phyloP scores from a whole-genome alignment of 2,329 filamentous ascomycete genomes.

The Ophiocordyceps sinensis region DNA sequence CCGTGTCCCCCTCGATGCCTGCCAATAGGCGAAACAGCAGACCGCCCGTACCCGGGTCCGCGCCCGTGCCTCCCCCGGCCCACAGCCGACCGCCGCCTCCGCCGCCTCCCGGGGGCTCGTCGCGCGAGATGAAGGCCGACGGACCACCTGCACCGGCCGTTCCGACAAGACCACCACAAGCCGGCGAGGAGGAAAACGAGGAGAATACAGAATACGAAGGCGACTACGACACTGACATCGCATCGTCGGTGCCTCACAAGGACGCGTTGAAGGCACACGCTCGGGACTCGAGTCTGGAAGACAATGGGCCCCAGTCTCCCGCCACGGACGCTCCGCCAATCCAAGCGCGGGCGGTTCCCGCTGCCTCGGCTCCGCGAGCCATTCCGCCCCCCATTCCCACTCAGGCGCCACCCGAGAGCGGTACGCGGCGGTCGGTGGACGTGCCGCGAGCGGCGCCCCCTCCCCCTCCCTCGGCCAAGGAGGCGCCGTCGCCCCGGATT shows the following conservation, averaged over 20 bases:
- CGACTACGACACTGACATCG: constrained; percentile 96
- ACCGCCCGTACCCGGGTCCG: constrained; percentile 42
- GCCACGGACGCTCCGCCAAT: constrained; percentile 27
- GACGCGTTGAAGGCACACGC: constrained; percentile 77
- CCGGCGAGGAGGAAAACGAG: constrained; percentile 53
- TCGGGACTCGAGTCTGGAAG: constrained; percentile 63
- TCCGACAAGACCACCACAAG: constrained; percentile 24
- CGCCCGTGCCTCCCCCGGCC: constrained; percentile 28
- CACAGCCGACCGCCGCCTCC: constrained; percentile 53
- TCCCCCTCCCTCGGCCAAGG: constrained; percentile 20
- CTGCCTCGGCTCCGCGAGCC: constrained; percentile 38
- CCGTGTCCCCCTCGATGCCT: constrained; percentile 26
- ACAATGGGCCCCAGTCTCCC: constrained; percentile 47
- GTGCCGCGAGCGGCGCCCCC: constrained; percentile 56
- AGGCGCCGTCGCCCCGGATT: constrained; percentile 20
- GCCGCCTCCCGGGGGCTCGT: constrained; percentile 42
- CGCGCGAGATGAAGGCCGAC: constrained; percentile 46
- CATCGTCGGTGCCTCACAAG: constrained; percentile 83
- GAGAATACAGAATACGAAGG: constrained; percentile 92
- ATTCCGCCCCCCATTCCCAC: constrained; percentile 51
- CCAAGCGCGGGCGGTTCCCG: constrained; percentile 42
- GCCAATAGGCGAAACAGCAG: constrained; percentile 40
- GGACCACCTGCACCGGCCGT: constrained; percentile 24
- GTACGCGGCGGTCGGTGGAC: constrained; percentile 51
- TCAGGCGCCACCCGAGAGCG: constrained; percentile 38